Evolutionary conservation across 768 basidiomycete species (phyloP), one percentile per base, ranked within the genome.

Genomic region (Suillus occidentalis): DNA sequence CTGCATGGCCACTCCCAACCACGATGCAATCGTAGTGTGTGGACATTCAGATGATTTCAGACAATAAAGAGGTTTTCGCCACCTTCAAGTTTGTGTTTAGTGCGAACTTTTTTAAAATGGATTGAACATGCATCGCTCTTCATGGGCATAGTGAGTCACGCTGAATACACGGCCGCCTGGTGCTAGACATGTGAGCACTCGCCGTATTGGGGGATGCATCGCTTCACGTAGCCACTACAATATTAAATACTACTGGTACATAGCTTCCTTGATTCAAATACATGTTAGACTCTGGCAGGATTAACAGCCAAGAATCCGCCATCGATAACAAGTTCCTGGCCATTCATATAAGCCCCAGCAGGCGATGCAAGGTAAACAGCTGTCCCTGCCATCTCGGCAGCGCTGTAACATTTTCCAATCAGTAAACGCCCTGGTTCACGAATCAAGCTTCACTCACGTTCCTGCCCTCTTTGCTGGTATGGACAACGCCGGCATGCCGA

Each of bases 291-390:
- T 8, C 72, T 77, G 4, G 87, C 78, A 39, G 92, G 92, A 71
- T 94, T 94, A 45, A 92, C 89, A 16, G 89, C 83, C 1, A 85
- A 61, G 72, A 84, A 91, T 2, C 91, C 89, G 34, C 92, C 92
- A 69, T 94, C 92, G 43, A 93, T 83, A 28, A 87, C 77, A 49
- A 94, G 82, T 72, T 93, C 89, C 72, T 93, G 91, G 12, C 92
- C 92, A 67, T 89, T 90, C 66, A 84, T 85, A 72, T 91, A 94
- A 37, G 82, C 86, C 36, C 90, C 91, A 4, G 90, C 89, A 10
- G 80, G 84, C 10, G 91, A 91, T 8, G 84, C 89, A 7, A 94
- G 83, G 73, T 91, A 92, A 9, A 94, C 82, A 0, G 80, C 91
- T 7, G 91, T 90, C 10, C 89, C 92, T 13, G 90, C 91, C 78